Evolutionary conservation across 108 stramenopile species (phyloP), one percentile per base, ranked within the genome.

Genomic region (Fistulifera pelliculosa): DNA sequence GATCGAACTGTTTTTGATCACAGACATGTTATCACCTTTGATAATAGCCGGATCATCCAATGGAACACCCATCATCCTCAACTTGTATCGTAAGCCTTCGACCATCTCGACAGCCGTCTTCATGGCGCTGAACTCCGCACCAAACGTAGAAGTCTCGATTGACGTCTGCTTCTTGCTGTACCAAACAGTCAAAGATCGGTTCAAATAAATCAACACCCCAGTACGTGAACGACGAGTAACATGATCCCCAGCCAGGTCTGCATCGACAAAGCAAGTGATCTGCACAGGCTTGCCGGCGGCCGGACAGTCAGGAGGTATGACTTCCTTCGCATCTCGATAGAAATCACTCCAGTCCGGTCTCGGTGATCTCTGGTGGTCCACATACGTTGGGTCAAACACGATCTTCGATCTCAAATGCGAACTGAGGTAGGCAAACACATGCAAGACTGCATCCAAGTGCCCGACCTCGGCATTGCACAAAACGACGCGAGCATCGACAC

Each of bases 1-100:
- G 8, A 21, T 26, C 3, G 38, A 28, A 0, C 72, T 27, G 44
- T 68, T 73, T 18, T 64, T 38, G 26, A 70, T 56, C 12, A 71
- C 67, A 1, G 67, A 69, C 58, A 43, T 57, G 38, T 75, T 80
- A 35, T 84, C 78, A 21, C 71, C 58, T 28, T 47, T 65, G 0
- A 75, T 38, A 19, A 48, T 41, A 0, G 63, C 14, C 11, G 75
- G 50, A 31, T 57, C 77, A 0, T 52, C 51, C 16, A 72, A 17
- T 0, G 60, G 64, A 0, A 75, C 61, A 21, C 78, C 78, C 78
- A 80, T 75, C 78, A 80, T 80, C 24, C 74, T 41, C 0, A 80
- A 26, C 38, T 80, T 80, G 67, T 73, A 75, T 4, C 76, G 70
- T n/a, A 80, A 47, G 21, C 66, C 78, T 13, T 53, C 18, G 17